phyloP scores from a whole-genome alignment of 169 alveolate genomes.

The Plasmodium inui region DNA sequence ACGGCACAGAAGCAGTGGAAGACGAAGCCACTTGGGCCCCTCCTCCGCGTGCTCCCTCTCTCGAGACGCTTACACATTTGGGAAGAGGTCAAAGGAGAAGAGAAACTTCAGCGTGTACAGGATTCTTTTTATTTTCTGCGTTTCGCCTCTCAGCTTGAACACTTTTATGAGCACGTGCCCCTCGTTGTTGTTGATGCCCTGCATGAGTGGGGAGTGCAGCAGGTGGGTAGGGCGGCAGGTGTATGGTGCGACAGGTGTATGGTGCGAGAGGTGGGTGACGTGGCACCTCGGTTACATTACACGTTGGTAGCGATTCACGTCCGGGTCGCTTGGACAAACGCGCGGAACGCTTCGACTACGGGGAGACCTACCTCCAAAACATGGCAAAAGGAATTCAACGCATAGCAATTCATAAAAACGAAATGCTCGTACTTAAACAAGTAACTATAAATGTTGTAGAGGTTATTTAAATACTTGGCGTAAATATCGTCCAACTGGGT shows the following conservation, averaged over 20 bases:
- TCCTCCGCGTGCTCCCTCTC: neutral
- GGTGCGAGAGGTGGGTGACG: too few species aligned
- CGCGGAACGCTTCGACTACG: neutral
- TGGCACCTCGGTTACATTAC: too few species aligned
- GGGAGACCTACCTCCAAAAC: constrained; percentile 30
- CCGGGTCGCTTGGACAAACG: neutral
- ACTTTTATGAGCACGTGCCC: constrained; percentile 63
- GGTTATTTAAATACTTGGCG: constrained; percentile 32
- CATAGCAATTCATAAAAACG: constrained; percentile 39
- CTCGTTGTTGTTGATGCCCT: constrained; percentile 71
- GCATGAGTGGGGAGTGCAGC: neutral
- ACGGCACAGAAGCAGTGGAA: neutral
- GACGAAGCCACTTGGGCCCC: neutral
- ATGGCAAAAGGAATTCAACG: constrained; percentile 48
- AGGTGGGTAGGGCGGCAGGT: too few species aligned
- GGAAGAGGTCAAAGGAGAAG: constrained; percentile 68
- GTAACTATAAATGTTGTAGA: constrained; percentile 54
- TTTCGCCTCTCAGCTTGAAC: constrained; percentile 39
- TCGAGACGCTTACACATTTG: constrained; percentile 48
- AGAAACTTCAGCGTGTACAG: constrained; percentile 59
- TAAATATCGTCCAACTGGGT: constrained; percentile 51
- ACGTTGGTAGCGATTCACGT: neutral
- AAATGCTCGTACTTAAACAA: constrained; percentile 60
- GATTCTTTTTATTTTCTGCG: constrained; percentile 63
- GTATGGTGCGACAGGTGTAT: too few species aligned